Percentiles rank a stretch among this genome's conserved stretches.
Evolutionary conservation across 129 eudicot species (phyloP).

Genomic region (Flaveria trinervia): DNA sequence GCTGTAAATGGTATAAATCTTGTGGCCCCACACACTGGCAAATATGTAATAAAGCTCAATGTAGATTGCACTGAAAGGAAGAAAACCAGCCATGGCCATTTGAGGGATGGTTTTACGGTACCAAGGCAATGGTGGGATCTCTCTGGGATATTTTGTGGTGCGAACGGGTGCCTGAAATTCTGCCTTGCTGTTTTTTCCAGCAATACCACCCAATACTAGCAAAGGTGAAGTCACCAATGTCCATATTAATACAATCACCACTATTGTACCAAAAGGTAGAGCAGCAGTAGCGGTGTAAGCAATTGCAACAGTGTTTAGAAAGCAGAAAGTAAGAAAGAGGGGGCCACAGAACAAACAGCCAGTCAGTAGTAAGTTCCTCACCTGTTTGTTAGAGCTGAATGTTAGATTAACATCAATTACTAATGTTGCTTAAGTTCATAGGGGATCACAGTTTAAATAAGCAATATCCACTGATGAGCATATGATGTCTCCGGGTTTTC

Average conservation of each 20-base stretch:
- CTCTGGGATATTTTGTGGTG: constrained; percentile 78
- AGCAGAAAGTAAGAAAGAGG: constrained; percentile 70
- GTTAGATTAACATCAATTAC: not conserved
- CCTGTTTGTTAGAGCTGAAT: constrained; percentile 38
- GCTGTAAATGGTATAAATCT: constrained; percentile 82
- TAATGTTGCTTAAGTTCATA: not conserved
- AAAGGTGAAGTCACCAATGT: constrained; percentile 75
- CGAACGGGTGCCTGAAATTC: constrained; percentile 82
- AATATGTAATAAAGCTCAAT: constrained; percentile 83
- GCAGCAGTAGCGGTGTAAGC: constrained; percentile 73
- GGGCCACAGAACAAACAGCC: constrained; percentile 77
- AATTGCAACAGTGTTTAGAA: constrained; percentile 74
- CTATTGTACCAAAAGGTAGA: constrained; percentile 73
- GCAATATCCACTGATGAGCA: no score
- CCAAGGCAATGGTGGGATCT: constrained; percentile 82
- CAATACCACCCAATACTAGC: constrained; percentile 75
- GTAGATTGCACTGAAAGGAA: constrained; percentile 85
- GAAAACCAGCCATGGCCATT: constrained; percentile 94
- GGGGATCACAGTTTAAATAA: no score
- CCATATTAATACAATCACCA: constrained; percentile 76
- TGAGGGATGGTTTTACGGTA: constrained; percentile 74
- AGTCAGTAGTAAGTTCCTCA: constrained; percentile 62
- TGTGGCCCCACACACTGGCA: constrained; percentile 93
- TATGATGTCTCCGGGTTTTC: no score
- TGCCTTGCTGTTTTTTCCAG: constrained; percentile 78